A percentile compares a stretch with the other conserved stretches of the same genome.
Conservation (phyloP, 495 filamentous ascomycete genomes). For the Aspergillus cavernicola region DNA sequence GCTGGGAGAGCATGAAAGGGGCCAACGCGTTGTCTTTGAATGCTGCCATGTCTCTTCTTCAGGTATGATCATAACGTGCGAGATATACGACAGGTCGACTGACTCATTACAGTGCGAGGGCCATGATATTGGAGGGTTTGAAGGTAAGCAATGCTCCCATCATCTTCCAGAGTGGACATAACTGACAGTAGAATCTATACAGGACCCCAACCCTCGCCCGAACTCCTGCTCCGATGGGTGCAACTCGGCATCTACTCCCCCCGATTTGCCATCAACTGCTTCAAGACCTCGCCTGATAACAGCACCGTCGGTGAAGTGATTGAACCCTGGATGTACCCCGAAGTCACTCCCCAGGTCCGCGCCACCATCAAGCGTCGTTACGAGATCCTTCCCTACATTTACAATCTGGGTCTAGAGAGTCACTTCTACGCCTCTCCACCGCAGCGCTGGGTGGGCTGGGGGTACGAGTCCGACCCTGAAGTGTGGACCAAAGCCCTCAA, state of each 20-base stretch:
- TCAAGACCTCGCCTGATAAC: slow-evolving; percentile 61
- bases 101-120: slow-evolving; percentile 50
- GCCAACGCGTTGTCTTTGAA: slow-evolving; percentile 63
- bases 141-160: slow-evolving; percentile 26
- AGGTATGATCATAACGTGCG: slow-evolving; percentile 4
- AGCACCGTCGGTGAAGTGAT: slow-evolving; percentile 64
- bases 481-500: slow-evolving; percentile 56
- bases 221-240: slow-evolving; percentile 66
- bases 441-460: slow-evolving; percentile 67
- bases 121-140: slow-evolving; percentile 70
- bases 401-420: slow-evolving; percentile 57
- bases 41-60: slow-evolving; percentile 60
- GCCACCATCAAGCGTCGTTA: slow-evolving; percentile 64
- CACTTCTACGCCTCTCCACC: slow-evolving; percentile 55
- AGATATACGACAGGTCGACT: no score
- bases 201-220: slow-evolving; percentile 63
- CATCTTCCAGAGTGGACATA: not conserved
- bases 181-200: not conserved
- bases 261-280: slow-evolving; percentile 71
- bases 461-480: slow-evolving; percentile 58
- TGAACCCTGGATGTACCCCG: slow-evolving; percentile 70
- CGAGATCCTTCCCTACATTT: slow-evolving; percentile 65
- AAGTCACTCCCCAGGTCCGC: slow-evolving; percentile 55
- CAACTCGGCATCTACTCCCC: slow-evolving; percentile 65
- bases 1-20: slow-evolving; percentile 66